Evolutionary conservation across 345 rosid species (phyloP), one percentile per base, ranked within the genome.

Genomic region (Chamaenerion angustifolium): DNA sequence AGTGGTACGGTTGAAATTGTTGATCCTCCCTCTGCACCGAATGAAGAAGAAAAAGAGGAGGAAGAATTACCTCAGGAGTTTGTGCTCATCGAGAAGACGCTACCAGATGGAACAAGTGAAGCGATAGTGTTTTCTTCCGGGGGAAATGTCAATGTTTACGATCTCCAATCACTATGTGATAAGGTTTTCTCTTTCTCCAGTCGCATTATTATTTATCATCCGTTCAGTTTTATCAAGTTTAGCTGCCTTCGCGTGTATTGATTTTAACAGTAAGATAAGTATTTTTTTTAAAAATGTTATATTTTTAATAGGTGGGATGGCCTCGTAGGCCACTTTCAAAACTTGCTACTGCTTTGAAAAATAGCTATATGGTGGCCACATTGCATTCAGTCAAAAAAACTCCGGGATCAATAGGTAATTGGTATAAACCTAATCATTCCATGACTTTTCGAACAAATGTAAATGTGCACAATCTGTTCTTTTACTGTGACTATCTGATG

Each of bases 351-450:
- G 98, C 95, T 50, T 75, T 86, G 73, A 75, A 80, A 73, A 90
- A 90, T 65, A 86, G 98, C 75, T 90, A 86, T 69, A 78, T 90
- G 81, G 98, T 90, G 21, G 98, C 83, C 55, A 74, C 94, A 12
- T 66, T 90, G 73, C 95, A 90, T 75, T 79, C 87, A 42, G 59
- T 81, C 1, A 56, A 64, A 57, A 81, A 73, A 68, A 52, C 70
- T 48, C 71, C 90, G 12, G 78, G 64, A 45, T 70, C 83, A 76
- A 88, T 42, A 31, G 54, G 54, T 50, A 50, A 35, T 12, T 31
- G 35, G 43, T 23, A 49, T 49, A 49, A 12, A 10, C 40, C 35
- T 49, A 4, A 6, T 48, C 7, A 8, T 17, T 21, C 31, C 16
- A 10, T 94, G 86, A 78, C 64, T 58, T 70, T 15, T 44, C 47